Evolutionary conservation across 2,329 filamentous ascomycete genomes (phyloP).

Genomic region (Neopestalotiopsis rosae): DNA sequence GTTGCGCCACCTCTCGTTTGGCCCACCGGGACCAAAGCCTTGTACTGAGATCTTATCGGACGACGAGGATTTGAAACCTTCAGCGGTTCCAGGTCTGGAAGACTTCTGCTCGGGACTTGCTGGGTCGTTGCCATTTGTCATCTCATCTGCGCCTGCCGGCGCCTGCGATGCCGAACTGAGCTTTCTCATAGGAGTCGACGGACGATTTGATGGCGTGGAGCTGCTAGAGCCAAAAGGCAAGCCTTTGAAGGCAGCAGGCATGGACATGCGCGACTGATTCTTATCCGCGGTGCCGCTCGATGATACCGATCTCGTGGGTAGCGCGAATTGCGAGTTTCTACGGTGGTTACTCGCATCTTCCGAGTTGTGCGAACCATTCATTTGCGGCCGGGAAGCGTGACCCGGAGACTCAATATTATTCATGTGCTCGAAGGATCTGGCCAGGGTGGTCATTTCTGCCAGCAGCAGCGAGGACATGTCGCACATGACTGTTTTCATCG

Average conservation of each 20-base stretch:
- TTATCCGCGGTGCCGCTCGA: constrained; percentile 61
- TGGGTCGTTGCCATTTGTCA: constrained; percentile 39
- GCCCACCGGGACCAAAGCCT: constrained; percentile 74
- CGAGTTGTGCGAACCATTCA: constrained; percentile 49
- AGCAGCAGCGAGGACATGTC: constrained; percentile 76
- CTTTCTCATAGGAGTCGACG: constrained; percentile 57
- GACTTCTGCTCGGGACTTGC: constrained; percentile 48
- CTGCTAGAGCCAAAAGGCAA: constrained; percentile 48
- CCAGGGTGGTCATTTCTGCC: constrained; percentile 76
- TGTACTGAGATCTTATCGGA: constrained; percentile 67
- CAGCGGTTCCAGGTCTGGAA: constrained; percentile 44
- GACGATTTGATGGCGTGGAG: constrained; percentile 50
- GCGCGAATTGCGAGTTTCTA: constrained; percentile 61
- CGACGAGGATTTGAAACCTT: constrained; percentile 54
- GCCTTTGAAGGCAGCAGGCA: constrained; percentile 67
- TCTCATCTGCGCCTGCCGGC: constrained; percentile 54
- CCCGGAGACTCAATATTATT: constrained; percentile 80
- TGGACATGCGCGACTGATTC: constrained; percentile 75
- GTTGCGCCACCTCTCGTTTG: constrained; percentile 78
- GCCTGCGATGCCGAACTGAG: constrained; percentile 49
- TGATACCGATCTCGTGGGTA: constrained; percentile 60
- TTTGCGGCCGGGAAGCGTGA: constrained; percentile 45
- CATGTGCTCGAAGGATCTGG: constrained; percentile 74
- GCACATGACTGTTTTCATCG: constrained; percentile 81
- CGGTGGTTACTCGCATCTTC: constrained; percentile 49